phyloP scores from a whole-genome alignment of 179 eudicot genomes.

The Drosera spatulata region DNA sequence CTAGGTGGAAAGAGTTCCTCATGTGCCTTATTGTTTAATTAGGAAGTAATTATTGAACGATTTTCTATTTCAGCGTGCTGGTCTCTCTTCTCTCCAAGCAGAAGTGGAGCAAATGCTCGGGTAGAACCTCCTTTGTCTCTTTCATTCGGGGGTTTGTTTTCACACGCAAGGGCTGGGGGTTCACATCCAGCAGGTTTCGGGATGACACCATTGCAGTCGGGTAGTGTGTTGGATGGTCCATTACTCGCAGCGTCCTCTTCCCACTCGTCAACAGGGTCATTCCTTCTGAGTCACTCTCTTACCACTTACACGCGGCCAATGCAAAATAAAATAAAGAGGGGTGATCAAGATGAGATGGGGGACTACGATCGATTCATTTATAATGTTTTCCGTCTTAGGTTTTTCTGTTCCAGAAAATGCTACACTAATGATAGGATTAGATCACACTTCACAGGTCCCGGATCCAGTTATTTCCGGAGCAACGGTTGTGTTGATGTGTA shows the following conservation, averaged over 20 bases:
- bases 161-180: conserved; percentile 31
- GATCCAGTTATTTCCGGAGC: too few relatives aligned
- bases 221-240: conserved; percentile 37
- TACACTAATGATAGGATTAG: too few relatives aligned
- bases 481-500: too few relatives aligned
- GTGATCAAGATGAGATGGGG: conserved; percentile 13
- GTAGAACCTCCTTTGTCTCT: conserved; percentile 63
- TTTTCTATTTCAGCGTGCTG: conserved; percentile 55
- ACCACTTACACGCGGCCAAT: neutral
- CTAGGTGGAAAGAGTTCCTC: too few relatives aligned
- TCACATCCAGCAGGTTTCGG: conserved; percentile 52
- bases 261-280: conserved; percentile 46
- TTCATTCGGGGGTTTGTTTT: conserved; percentile 50
- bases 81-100: conserved; percentile 69
- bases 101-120: conserved; percentile 36
- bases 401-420: too few relatives aligned
- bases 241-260: conserved; percentile 54
- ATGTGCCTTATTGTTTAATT: too few relatives aligned
- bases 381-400: too few relatives aligned
- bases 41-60: neutral
- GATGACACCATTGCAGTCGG: conserved; percentile 35
- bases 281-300: conserved; percentile 21
- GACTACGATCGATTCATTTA: conserved; percentile 14
- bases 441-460: too few relatives aligned
- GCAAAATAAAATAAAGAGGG: conserved; percentile 3